Percentiles rank a stretch among this genome's conserved stretches.
Conservation (phyloP, 1,284 basidiomycete genomes). For the Tilletiaria anomala region DNA sequence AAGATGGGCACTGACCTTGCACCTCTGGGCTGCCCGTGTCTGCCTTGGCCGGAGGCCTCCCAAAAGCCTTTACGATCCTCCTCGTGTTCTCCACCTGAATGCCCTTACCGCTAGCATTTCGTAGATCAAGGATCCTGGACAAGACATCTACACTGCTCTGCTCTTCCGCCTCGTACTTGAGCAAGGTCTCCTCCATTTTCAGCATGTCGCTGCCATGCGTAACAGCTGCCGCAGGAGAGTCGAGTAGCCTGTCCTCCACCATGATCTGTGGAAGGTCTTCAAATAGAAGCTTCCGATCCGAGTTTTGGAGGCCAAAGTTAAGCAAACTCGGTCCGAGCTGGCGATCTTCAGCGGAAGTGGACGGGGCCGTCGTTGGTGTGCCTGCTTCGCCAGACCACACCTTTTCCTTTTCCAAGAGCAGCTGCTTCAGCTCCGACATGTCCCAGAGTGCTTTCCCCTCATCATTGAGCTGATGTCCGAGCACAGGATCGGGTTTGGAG, state of each 20-base stretch:
- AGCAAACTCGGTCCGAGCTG: slow-evolving; percentile 20
- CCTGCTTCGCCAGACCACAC: slow-evolving; percentile 26
- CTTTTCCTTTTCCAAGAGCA: slow-evolving; percentile 25
- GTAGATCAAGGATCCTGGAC: slow-evolving; percentile 60
- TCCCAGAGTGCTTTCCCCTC: slow-evolving; percentile 27
- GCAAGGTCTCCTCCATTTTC: slow-evolving; percentile 8
- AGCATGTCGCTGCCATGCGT: slow-evolving; percentile 16
- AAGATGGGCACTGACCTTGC: slow-evolving; percentile 58
- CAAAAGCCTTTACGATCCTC: slow-evolving; percentile 67
- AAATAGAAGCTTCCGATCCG: slow-evolving; percentile 28
- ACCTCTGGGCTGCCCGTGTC: slow-evolving; percentile 74
- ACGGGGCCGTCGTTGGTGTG: slow-evolving; percentile 18
- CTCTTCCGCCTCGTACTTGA: slow-evolving; percentile 42
- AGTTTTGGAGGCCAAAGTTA: slow-evolving; percentile 25
- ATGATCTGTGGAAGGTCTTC: slow-evolving; percentile 28
- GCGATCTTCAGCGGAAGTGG: slow-evolving; percentile 3
- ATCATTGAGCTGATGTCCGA: slow-evolving; percentile 49
- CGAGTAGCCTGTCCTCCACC: slow-evolving; percentile 30
- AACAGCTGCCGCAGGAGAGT: slow-evolving; percentile 3
- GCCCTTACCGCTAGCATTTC: slow-evolving; percentile 69
- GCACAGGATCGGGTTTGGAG: slow-evolving; percentile 52
- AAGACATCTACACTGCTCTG: slow-evolving; percentile 52
- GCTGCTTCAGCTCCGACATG: slow-evolving; percentile 18
- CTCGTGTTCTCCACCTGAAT: slow-evolving; percentile 72
- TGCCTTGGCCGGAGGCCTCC: slow-evolving; percentile 47